Conservation (phyloP, 2,329 filamentous ascomycete species). For the Ophiostoma sp. region DNA sequence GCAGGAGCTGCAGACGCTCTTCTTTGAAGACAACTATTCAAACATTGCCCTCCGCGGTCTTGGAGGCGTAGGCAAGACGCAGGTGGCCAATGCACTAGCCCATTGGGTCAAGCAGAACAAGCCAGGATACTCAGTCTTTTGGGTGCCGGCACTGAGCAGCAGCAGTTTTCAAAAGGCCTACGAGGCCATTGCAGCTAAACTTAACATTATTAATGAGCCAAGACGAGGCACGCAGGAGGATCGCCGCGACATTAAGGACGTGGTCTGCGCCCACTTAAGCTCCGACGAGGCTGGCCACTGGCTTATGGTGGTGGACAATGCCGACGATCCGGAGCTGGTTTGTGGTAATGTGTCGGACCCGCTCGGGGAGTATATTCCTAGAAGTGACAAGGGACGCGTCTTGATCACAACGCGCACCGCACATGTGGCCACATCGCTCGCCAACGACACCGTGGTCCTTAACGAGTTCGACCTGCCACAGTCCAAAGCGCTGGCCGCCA, state of each 20-base stretch:
- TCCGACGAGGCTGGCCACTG: slow-evolving; percentile 37
- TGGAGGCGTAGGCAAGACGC: slow-evolving; percentile 46
- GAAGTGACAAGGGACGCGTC: slow-evolving; percentile 36
- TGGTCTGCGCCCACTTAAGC: slow-evolving; percentile 50
- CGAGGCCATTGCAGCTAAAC: slow-evolving; percentile 36
- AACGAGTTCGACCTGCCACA: slow-evolving; percentile 33
- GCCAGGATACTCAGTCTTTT: slow-evolving; percentile 45
- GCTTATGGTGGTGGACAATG: slow-evolving; percentile 47
- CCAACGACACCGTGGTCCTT: slow-evolving; percentile 29
- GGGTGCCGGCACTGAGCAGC: slow-evolving; percentile 43
- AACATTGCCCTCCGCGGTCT: slow-evolving; percentile 33
- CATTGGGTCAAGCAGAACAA: slow-evolving; percentile 40
- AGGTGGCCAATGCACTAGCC: slow-evolving; percentile 43
- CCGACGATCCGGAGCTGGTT: slow-evolving; percentile 40
- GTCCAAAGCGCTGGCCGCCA: background rate
- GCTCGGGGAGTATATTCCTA: slow-evolving; percentile 38
- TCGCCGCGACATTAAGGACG: slow-evolving; percentile 57
- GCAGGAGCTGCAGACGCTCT: background rate
- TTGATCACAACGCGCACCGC: slow-evolving; percentile 43
- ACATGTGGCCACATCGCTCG: slow-evolving; percentile 29
- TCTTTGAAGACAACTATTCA: background rate
- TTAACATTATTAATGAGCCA: slow-evolving; percentile 31
- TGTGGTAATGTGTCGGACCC: slow-evolving; percentile 23
- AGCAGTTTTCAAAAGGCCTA: slow-evolving; percentile 45
- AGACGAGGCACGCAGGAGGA: slow-evolving; percentile 42